These are phyloP conservation scores for Aspergillus egyptiacus DNA, from an alignment of 495 filamentous ascomycete genomes.

Conservation along the genomic window DNA sequence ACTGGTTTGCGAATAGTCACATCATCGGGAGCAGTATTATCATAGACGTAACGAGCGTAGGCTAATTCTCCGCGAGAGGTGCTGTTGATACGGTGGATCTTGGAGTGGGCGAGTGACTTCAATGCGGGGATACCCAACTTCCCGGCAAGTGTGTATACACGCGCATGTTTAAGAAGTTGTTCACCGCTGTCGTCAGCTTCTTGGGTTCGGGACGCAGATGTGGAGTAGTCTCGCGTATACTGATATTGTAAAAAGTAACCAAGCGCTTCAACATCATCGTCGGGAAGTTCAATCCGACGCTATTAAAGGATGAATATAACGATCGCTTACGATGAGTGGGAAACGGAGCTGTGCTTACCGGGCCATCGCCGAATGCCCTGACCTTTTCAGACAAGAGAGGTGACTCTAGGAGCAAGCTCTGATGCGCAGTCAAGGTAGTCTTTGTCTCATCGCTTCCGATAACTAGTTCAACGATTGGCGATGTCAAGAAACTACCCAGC, in stretches of 20 bases:
- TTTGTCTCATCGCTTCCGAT: conserved; percentile 58
- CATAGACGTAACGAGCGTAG: conserved; percentile 88
- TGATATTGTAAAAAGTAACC: conserved; percentile 87
- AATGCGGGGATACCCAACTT: conserved; percentile 68
- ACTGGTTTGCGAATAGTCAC: conserved; percentile 71
- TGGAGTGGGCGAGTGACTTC: conserved; percentile 71
- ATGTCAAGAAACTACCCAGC: conserved; percentile 49
- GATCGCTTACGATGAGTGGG: neutral
- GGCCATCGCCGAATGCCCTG: conserved; percentile 45
- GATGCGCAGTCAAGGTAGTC: conserved; percentile 69
- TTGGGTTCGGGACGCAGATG: conserved; percentile 43
- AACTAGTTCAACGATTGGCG: conserved; percentile 72
- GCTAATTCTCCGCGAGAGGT: conserved; percentile 82
- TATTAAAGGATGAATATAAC: conserved; percentile 11
- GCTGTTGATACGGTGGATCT: conserved; percentile 82
- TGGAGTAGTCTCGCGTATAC: conserved; percentile 88
- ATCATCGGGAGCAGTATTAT: conserved; percentile 63
- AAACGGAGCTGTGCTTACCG: conserved; percentile 17
- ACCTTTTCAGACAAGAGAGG: conserved; percentile 66
- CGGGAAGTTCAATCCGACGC: conserved; percentile 60
- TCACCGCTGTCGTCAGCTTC: conserved; percentile 66
- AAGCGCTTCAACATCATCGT: conserved; percentile 73
- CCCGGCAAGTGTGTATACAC: conserved; percentile 82
- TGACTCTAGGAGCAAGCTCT: conserved; percentile 65
- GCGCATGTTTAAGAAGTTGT: conserved; percentile 78